Conservation (phyloP, 306 rosid genomes). For the Glycine tomentella region DNA sequence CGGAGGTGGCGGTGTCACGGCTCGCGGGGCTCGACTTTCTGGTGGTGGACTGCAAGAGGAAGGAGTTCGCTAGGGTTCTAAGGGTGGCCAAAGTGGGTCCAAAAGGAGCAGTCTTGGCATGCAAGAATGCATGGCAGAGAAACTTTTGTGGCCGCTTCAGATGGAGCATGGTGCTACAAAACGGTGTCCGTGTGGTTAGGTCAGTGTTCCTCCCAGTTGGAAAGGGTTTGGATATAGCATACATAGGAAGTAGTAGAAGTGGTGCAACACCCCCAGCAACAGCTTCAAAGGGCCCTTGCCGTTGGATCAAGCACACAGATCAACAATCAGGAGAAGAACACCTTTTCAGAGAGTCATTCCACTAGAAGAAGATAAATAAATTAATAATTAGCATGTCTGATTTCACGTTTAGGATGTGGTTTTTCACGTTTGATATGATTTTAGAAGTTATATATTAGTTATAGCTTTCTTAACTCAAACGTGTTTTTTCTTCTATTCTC, state of each 20-base stretch:
- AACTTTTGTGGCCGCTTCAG: constrained; percentile 53
- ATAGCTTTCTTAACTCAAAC: too few relatives aligned
- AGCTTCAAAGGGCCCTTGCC: constrained; percentile 51
- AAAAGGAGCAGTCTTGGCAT: constrained; percentile 79
- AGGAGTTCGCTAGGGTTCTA: constrained; percentile 73
- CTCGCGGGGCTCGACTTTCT: constrained; percentile 70
- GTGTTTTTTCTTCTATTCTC: too few relatives aligned
- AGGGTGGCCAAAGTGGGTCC: constrained; percentile 56
- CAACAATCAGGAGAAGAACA: constrained; percentile 82
- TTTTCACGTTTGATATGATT: too few relatives aligned
- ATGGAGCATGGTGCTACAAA: constrained; percentile 67
- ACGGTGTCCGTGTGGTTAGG: constrained; percentile 80
- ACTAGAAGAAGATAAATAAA: constrained; percentile 2
- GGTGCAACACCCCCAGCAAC: not conserved
- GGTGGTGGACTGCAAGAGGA: constrained; percentile 70
- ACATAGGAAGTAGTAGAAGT: constrained; percentile 71
- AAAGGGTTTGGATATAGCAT: constrained; percentile 84
- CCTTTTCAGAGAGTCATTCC: constrained; percentile 53
- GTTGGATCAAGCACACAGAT: constrained; percentile 84
- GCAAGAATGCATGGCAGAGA: constrained; percentile 74
- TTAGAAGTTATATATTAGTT: too few relatives aligned
- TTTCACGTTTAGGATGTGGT: too few relatives aligned
- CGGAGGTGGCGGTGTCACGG: constrained; percentile 45
- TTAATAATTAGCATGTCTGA: not conserved
- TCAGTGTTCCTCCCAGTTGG: constrained; percentile 82